Evolutionary conservation across 129 eudicot genomes (phyloP).

Genomic region (Helianthus annuus): HanXRQr2.0-SUNRISE NC_035439.2:79591721-79592220

Average conservation of each 20-base stretch:
- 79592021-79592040: conserved; percentile 32
- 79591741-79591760: too few species aligned
- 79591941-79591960: too few species aligned
- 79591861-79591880: conserved; percentile 65
- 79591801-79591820: too few species aligned
- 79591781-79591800: too few species aligned
- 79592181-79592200: conserved; percentile 21
- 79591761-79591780: too few species aligned
- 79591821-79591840: too few species aligned
- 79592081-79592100: conserved; percentile 38
- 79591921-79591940: too few species aligned
- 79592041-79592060: conserved; percentile 33
- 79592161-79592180: conserved; percentile 2
- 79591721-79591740: too few species aligned
- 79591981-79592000: conserved; percentile 51
- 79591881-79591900: conserved; percentile 54
- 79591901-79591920: conserved; percentile 50
- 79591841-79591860: too few species aligned
- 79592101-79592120: conserved; percentile 57
- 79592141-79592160: conserved; percentile 13
- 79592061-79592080: conserved; percentile 30
- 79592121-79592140: conserved; percentile 41
- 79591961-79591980: too few species aligned
- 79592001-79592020: conserved; percentile 51
- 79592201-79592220: conserved; percentile 21